Evolutionary conservation across 805 yeast species (phyloP).

Genomic region (Kodamaea jinghongensis): DNA sequence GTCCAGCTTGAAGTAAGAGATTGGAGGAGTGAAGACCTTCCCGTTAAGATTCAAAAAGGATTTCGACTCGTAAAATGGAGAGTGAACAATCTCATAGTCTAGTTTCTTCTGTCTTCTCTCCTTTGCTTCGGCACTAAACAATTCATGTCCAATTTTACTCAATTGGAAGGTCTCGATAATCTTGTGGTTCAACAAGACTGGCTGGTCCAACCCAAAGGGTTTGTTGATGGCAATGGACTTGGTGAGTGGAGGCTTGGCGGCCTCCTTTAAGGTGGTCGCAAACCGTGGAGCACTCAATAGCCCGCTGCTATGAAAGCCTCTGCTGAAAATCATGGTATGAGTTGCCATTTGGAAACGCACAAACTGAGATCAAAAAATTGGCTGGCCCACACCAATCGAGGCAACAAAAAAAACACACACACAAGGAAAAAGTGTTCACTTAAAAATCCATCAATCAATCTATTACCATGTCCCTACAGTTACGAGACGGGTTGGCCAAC

Average conservation of each 20-base stretch:
- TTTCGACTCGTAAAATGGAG: conserved; percentile 43
- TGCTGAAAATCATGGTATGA: background rate
- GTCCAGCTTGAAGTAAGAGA: conserved; percentile 70
- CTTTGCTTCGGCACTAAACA: conserved; percentile 35
- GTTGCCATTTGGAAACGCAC: background rate
- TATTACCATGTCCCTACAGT: conserved; percentile 53
- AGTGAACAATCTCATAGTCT: conserved; percentile 42
- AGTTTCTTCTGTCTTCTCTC: conserved; percentile 38
- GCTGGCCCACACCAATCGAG: conserved; percentile 1
- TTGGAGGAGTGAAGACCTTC: conserved; percentile 79
- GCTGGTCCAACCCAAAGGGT: conserved; percentile 39
- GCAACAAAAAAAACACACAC: conserved; percentile 5
- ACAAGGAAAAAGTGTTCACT: conserved; percentile 1
- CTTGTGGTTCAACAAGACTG: conserved; percentile 25
- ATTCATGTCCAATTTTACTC: conserved; percentile 19
- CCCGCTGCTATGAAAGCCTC: conserved; percentile 8
- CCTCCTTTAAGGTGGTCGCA: conserved; percentile 34
- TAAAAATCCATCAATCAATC: conserved; percentile 5
- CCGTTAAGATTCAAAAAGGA: conserved; percentile 72
- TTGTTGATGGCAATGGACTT: conserved; percentile 28
- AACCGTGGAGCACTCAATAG: conserved; percentile 26
- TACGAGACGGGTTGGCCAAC: conserved; percentile 53
- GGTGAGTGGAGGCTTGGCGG: conserved; percentile 38
- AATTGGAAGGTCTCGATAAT: conserved; percentile 15
- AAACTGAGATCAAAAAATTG: conserved; percentile 4